A percentile compares a stretch with the other conserved stretches of the same genome.
These are phyloP conservation scores for Luffa aegyptiaca DNA, from an alignment of 306 rosid species.

Conservation along the genomic window DNA sequence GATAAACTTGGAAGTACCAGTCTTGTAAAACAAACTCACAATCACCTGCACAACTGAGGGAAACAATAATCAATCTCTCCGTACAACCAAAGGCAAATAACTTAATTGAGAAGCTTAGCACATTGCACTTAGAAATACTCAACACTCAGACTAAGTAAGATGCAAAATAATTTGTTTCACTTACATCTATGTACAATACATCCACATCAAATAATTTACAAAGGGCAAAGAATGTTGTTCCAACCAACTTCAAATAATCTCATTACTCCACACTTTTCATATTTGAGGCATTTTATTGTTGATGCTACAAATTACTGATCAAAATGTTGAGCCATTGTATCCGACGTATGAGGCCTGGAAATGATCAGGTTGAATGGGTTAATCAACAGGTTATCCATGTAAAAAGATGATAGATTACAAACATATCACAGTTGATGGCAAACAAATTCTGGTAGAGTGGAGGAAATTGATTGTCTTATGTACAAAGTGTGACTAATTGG, in stretches of 20 bases:
- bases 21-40: too few species aligned
- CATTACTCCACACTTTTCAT: neutral
- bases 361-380: conserved; percentile 2
- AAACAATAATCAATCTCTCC: neutral
- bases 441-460: neutral
- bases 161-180: neutral
- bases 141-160: neutral
- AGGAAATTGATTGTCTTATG: neutral
- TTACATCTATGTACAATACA: neutral
- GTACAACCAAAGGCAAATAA: neutral
- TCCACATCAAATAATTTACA: neutral
- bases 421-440: neutral
- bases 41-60: neutral
- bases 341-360: conserved; percentile 73
- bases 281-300: neutral
- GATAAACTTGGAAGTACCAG: too few species aligned
- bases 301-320: conserved; percentile 14
- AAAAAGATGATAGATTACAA: neutral
- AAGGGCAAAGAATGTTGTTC: neutral
- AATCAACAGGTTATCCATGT: neutral
- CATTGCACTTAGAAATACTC: neutral
- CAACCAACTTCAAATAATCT: neutral
- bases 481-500: neutral
- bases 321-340: conserved; percentile 87
- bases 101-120: neutral